Conservation (phyloP, 2,329 filamentous ascomycete species). For the Chaetoscypha palmicola region DNA sequence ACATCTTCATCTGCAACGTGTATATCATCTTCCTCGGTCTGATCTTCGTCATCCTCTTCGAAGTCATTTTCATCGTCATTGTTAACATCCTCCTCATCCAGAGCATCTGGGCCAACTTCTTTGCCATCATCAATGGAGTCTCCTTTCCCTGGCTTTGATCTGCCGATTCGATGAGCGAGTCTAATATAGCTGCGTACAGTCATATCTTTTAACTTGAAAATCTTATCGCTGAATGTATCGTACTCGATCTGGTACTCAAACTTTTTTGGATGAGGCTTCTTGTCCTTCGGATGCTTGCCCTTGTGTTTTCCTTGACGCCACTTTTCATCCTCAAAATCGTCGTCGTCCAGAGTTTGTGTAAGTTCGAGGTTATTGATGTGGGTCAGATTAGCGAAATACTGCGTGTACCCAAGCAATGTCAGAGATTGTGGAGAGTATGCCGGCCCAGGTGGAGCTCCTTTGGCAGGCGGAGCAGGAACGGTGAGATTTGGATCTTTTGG, state of each 20-base stretch:
- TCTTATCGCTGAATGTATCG: constrained; percentile 67
- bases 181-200: constrained; percentile 76
- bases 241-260: constrained; percentile 83
- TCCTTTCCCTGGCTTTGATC: constrained; percentile 35
- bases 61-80: constrained; percentile 26
- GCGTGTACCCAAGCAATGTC: constrained; percentile 71
- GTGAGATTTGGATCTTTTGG: constrained; percentile 51
- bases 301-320: constrained; percentile 61
- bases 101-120: constrained; percentile 21
- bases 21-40: constrained; percentile 21
- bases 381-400: constrained; percentile 94
- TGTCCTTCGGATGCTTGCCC: constrained; percentile 47
- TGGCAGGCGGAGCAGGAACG: constrained; percentile 66
- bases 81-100: constrained; percentile 19
- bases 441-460: constrained; percentile 69
- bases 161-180: constrained; percentile 72
- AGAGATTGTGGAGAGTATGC: constrained; percentile 83
- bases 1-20: constrained; percentile 19
- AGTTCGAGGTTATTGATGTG: constrained; percentile 70
- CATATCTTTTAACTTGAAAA: constrained; percentile 72
- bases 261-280: constrained; percentile 50
- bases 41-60: constrained; percentile 26
- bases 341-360: constrained; percentile 21
- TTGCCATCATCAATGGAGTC: constrained; percentile 24
- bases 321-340: constrained; percentile 34